These are phyloP conservation scores for Cicer yamashitae DNA, from an alignment of 306 rosid genomes.

Conservation along the genomic window DNA sequence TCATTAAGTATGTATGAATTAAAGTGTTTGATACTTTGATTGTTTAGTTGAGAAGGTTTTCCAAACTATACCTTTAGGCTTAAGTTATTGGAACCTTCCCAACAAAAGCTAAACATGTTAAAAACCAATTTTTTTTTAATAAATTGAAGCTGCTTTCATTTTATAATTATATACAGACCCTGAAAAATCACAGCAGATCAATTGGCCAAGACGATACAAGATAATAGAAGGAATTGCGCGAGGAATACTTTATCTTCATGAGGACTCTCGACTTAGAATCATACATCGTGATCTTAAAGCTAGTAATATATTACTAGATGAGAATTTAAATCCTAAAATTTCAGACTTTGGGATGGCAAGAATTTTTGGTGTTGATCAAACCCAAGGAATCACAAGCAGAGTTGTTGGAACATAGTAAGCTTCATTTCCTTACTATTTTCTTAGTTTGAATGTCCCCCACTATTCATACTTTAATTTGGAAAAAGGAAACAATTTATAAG, in stretches of 20 bases:
- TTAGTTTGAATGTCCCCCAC: background rate
- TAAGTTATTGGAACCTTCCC: background rate
- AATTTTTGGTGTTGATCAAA: slow-evolving; percentile 48
- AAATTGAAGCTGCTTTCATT: background rate
- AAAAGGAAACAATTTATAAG: background rate
- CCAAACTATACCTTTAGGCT: background rate
- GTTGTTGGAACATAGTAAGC: slow-evolving; percentile 64
- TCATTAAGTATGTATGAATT: background rate
- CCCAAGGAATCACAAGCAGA: slow-evolving; percentile 48
- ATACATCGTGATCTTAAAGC: slow-evolving; percentile 51
- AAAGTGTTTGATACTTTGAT: background rate
- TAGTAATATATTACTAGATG: slow-evolving; percentile 55
- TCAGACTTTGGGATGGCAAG: slow-evolving; percentile 58
- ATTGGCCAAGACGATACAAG: slow-evolving; percentile 55
- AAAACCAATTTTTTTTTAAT: background rate
- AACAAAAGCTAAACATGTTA: background rate
- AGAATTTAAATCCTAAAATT: slow-evolving; percentile 52
- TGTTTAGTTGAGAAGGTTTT: background rate
- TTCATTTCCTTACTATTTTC: background rate
- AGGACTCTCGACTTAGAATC: slow-evolving; percentile 43
- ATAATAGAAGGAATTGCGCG: slow-evolving; percentile 47
- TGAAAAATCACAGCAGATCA: slow-evolving; percentile 35
- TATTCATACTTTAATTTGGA: background rate
- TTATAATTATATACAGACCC: slow-evolving; percentile 35
- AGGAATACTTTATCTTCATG: slow-evolving; percentile 46